A percentile compares a stretch with the other conserved stretches of the same genome.
These are phyloP conservation scores for Lasiosphaeria hispida DNA, from an alignment of 495 filamentous ascomycete species.

Conservation along the genomic window DNA sequence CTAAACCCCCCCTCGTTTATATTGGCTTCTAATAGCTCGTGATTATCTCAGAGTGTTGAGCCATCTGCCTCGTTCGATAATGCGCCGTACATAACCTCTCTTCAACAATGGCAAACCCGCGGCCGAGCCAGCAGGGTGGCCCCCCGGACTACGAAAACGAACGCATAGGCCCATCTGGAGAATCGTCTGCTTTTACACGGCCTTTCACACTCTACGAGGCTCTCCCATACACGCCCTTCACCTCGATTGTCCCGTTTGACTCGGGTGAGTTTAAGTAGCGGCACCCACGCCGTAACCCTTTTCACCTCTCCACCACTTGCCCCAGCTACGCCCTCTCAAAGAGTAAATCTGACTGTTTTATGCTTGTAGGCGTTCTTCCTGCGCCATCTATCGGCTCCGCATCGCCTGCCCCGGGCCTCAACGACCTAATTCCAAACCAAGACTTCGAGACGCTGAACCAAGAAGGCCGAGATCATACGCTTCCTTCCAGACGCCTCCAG, in stretches of 20 bases:
- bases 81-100: constrained; percentile 19
- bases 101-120: constrained; percentile 36
- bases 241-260: constrained; percentile 82
- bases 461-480: constrained; percentile 41
- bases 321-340: neutral
- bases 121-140: constrained; percentile 25
- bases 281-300: neutral
- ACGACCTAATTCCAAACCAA: constrained; percentile 42
- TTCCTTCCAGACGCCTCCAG: constrained; percentile 40
- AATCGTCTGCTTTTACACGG: constrained; percentile 17
- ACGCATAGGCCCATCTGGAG: neutral
- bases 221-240: constrained; percentile 86
- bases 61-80: constrained; percentile 10
- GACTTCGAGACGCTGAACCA: constrained; percentile 52
- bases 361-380: constrained; percentile 61
- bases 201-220: constrained; percentile 72
- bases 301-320: neutral
- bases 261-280: constrained; percentile 55
- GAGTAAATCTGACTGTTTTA: constrained; percentile 7
- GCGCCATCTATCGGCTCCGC: constrained; percentile 58
- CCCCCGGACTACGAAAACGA: constrained; percentile 8
- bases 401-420: constrained; percentile 45
- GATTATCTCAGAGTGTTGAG: neutral
- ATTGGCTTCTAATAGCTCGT: neutral
- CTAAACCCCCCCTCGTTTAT: neutral